Percentiles rank a stretch among this genome's conserved stretches.
Evolutionary conservation across 768 basidiomycete species (phyloP).

Genomic region (Russula griseocarnosa): DNA sequence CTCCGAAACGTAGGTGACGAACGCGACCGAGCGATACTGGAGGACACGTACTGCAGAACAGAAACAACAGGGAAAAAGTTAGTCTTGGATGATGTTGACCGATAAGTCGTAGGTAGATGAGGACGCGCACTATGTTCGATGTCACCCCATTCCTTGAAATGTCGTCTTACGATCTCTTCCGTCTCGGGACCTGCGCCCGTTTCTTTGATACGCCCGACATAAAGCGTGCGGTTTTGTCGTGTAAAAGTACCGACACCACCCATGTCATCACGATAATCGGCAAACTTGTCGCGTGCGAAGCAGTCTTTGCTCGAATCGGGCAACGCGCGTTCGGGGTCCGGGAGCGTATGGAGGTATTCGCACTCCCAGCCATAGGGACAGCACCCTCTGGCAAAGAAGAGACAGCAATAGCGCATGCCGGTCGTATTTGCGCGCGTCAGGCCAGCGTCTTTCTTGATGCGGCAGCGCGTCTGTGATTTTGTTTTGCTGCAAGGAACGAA

Average conservation of each 20-base stretch:
- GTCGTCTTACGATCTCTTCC: conserved; percentile 83
- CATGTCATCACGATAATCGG: conserved; percentile 99
- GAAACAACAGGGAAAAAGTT: background rate
- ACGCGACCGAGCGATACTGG: conserved; percentile 92
- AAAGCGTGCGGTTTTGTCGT: conserved; percentile 89
- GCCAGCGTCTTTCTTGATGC: conserved; percentile 82
- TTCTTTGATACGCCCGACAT: conserved; percentile 92
- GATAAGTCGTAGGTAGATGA: background rate
- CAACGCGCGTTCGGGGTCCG: conserved; percentile 58
- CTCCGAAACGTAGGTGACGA: conserved; percentile 91
- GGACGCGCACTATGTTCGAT: conserved; percentile 82
- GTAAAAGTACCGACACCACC: conserved; percentile 98
- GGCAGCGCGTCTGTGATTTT: conserved; percentile 90
- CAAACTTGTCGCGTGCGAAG: conserved; percentile 94
- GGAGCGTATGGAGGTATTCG: conserved; percentile 89
- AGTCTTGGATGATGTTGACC: background rate
- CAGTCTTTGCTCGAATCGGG: conserved; percentile 95
- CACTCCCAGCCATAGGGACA: conserved; percentile 99
- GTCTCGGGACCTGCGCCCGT: conserved; percentile 84
- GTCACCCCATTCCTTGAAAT: conserved; percentile 95
- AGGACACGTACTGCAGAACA: conserved; percentile 68
- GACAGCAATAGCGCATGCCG: conserved; percentile 89
- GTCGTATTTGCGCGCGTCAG: conserved; percentile 94
- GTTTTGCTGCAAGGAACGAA: conserved; percentile 58
- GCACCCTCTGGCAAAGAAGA: conserved; percentile 94